phyloP scores from a whole-genome alignment of 495 filamentous ascomycete genomes.

The Penicillium cosmopolitanum region DNA sequence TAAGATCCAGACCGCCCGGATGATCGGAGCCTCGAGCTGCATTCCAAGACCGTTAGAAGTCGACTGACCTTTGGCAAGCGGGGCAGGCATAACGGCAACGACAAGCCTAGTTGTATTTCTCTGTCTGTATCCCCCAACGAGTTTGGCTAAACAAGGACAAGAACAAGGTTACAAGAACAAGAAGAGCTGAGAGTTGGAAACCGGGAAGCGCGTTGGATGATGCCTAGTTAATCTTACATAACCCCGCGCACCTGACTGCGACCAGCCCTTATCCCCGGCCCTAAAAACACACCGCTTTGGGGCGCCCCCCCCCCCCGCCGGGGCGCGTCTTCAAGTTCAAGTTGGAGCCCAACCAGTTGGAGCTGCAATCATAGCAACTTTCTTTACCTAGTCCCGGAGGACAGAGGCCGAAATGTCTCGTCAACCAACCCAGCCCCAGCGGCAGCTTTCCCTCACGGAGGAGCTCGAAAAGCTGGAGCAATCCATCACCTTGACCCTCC shows the following conservation, averaged over 20 bases:
- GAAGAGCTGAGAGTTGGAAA: not conserved
- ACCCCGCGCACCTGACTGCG: slow-evolving; percentile 35
- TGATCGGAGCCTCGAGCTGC: slow-evolving; percentile 11
- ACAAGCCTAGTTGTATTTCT: not conserved
- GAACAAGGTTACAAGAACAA: too few species aligned
- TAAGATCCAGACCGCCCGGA: slow-evolving; percentile 40
- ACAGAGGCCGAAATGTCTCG: slow-evolving; percentile 49
- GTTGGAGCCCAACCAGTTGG: not conserved
- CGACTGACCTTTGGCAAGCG: slow-evolving; percentile 56
- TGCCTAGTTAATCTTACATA: slow-evolving; percentile 25
- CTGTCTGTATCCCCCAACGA: not conserved
- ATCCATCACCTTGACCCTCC: slow-evolving; percentile 92
- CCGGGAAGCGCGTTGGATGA: slow-evolving; percentile 19
- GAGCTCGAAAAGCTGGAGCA: slow-evolving; percentile 97
- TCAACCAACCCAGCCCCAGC: slow-evolving; percentile 53
- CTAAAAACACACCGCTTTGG: slow-evolving; percentile 40
- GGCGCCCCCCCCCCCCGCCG: slow-evolving; percentile 36
- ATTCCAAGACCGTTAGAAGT: slow-evolving; percentile 5
- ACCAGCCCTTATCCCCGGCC: slow-evolving; percentile 44
- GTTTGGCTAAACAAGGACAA: not conserved
- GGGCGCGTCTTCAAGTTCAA: slow-evolving; percentile 22
- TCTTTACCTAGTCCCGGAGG: not conserved
- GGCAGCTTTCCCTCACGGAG: slow-evolving; percentile 82
- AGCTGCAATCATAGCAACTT: not conserved
- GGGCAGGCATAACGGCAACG: slow-evolving; percentile 48